phyloP scores from a whole-genome alignment of 1,284 basidiomycete species.

The Fomitopsis betulina region DNA sequence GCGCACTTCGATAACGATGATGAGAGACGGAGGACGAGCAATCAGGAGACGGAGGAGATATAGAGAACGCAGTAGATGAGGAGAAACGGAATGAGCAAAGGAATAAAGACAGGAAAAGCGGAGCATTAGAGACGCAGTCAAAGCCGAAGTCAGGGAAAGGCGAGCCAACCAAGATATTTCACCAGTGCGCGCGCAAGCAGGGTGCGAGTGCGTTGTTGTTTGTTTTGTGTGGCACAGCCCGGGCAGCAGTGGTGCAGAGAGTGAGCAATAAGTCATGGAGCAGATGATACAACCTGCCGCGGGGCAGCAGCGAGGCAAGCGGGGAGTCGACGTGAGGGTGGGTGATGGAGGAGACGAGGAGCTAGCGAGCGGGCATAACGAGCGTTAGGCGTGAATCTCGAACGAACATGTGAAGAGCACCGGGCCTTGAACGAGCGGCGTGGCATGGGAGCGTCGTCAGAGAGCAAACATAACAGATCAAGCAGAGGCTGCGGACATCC shows the following conservation, averaged over 20 bases:
- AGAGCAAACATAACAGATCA: background rate
- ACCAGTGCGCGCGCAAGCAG: background rate
- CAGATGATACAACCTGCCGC: background rate
- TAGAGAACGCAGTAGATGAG: background rate
- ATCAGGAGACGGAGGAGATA: background rate
- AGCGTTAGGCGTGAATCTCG: background rate
- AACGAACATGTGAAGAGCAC: background rate
- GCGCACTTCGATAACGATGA: slow-evolving; percentile 1
- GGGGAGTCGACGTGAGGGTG: background rate
- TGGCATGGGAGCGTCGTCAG: background rate
- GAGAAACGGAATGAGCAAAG: background rate
- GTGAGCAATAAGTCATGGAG: background rate
- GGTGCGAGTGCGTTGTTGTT: background rate
- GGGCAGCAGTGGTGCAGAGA: background rate
- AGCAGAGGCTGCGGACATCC: background rate
- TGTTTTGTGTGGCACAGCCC: background rate
- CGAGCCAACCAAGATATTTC: background rate
- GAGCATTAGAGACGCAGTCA: background rate
- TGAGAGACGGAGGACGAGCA: too few relatives aligned
- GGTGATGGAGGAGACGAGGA: background rate
- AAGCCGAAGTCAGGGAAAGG: background rate
- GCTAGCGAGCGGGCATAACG: background rate
- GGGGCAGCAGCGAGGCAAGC: background rate
- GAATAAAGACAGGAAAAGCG: background rate
- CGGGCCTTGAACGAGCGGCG: background rate